Percentiles rank a stretch among this genome's conserved stretches.
Evolutionary conservation across 164 flowering plant species (phyloP).

Genomic region (Nymphaea colorata): DNA sequence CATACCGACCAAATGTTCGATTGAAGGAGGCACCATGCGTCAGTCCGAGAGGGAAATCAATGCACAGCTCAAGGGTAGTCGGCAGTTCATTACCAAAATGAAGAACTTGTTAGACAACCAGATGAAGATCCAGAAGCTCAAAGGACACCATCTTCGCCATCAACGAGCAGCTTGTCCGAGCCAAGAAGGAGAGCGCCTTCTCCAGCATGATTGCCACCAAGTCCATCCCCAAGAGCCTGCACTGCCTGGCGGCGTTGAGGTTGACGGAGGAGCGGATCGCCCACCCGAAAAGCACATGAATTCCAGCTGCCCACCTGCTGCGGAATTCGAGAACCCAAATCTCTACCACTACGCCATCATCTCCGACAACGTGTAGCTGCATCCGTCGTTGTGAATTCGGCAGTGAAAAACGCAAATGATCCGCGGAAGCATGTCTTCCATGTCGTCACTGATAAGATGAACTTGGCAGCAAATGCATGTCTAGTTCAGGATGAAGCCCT

Average conservation of each 20-base stretch:
- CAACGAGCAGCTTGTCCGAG: slow-evolving; percentile 17
- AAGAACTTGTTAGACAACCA: slow-evolving; percentile 16
- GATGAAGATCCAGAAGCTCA: slow-evolving; percentile 24
- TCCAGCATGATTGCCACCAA: slow-evolving; percentile 22
- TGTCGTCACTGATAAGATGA: slow-evolving; percentile 22
- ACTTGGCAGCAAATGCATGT: slow-evolving; percentile 29
- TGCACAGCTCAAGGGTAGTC: slow-evolving; percentile 7
- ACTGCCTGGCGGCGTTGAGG: slow-evolving; percentile 21
- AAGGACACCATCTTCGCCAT: slow-evolving; percentile 19
- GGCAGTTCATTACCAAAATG: slow-evolving; percentile 9
- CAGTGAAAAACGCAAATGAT: slow-evolving; percentile 16
- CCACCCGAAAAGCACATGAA: slow-evolving; percentile 17
- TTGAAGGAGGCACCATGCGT: slow-evolving; percentile 10
- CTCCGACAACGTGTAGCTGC: slow-evolving; percentile 21
- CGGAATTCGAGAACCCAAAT: slow-evolving; percentile 16
- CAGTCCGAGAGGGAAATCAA: slow-evolving; percentile 14
- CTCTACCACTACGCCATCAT: slow-evolving; percentile 19
- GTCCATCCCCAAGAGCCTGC: slow-evolving; percentile 20
- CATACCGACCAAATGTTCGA: slow-evolving; percentile 1
- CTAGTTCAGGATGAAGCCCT: slow-evolving; percentile 13
- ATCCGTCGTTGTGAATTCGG: slow-evolving; percentile 23
- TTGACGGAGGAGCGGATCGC: slow-evolving; percentile 18
- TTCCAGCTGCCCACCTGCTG: neutral
- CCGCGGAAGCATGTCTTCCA: slow-evolving; percentile 23
- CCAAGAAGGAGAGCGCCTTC: slow-evolving; percentile 22